A percentile compares a stretch with the other conserved stretches of the same genome.
These are phyloP conservation scores for Rhizopogon vulgaris DNA, from an alignment of 768 basidiomycete species.

Conservation along the genomic window DNA sequence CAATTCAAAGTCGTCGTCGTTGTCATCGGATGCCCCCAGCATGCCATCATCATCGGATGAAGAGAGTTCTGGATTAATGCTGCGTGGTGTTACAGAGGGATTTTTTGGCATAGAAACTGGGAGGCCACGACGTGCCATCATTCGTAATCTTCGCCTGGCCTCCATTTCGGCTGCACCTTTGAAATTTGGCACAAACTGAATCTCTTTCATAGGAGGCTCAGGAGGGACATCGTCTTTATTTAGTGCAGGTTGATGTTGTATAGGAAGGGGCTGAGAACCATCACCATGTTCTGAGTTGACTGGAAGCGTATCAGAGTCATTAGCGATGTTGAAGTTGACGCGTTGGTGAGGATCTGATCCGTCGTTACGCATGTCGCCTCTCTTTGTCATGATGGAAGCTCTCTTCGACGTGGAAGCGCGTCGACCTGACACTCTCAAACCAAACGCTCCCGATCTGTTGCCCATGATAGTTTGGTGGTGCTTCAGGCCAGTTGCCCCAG, in stretches of 20 bases:
- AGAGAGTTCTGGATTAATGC: constrained; percentile 40
- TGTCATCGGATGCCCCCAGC: constrained; percentile 35
- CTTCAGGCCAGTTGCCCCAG: constrained; percentile 55
- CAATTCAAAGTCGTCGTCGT: constrained; percentile 49
- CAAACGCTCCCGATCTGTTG: constrained; percentile 59
- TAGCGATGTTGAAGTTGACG: constrained; percentile 3
- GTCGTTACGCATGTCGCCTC: constrained; percentile 2
- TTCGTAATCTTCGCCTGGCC: constrained; percentile 54
- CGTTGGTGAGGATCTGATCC: constrained; percentile 12
- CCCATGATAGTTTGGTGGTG: constrained; percentile 91
- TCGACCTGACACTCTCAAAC: constrained; percentile 71
- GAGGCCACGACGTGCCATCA: constrained; percentile 52
- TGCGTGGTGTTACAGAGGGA: constrained; percentile 22
- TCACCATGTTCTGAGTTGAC: constrained; percentile 8
- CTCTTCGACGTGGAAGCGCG: constrained; percentile 49
- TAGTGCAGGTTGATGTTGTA: constrained; percentile 2
- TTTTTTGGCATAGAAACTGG: constrained; percentile 20
- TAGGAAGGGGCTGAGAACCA: background rate
- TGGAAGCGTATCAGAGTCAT: constrained; percentile 8
- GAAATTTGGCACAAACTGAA: constrained; percentile 71
- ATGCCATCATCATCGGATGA: constrained; percentile 49
- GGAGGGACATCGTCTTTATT: constrained; percentile 12
- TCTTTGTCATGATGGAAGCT: constrained; percentile 23
- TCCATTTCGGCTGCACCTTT: constrained; percentile 88
- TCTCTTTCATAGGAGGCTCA: constrained; percentile 40